These are phyloP conservation scores for Coemansia sp. DNA, from an alignment of 192 early-diverging fungal genomes.

Conservation along the genomic window DNA sequence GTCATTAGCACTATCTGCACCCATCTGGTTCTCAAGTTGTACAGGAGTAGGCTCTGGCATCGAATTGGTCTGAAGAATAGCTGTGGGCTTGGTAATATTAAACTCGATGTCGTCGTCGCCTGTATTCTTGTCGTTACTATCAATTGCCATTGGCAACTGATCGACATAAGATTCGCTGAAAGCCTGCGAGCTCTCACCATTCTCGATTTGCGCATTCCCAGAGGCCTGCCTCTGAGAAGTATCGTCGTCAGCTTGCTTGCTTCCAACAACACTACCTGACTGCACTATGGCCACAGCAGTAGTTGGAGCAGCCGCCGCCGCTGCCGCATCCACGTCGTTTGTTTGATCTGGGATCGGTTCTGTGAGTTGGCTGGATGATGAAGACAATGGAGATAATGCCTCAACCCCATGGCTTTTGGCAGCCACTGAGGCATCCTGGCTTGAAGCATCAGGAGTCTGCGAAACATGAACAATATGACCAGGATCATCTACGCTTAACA, in stretches of 20 bases:
- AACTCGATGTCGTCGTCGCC: background rate
- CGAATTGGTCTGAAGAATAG: background rate
- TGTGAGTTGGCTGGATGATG: conserved; percentile 3
- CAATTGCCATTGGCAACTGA: background rate
- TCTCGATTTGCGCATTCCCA: background rate
- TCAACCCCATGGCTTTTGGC: background rate
- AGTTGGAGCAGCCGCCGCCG: too few relatives aligned
- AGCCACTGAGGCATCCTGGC: background rate
- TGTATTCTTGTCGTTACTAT: background rate
- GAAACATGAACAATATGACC: conserved; percentile 6
- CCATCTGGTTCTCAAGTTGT: background rate
- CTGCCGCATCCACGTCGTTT: background rate
- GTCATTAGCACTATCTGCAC: background rate
- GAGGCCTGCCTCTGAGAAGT: background rate
- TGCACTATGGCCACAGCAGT: background rate
- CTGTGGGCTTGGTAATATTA: background rate
- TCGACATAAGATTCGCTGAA: background rate
- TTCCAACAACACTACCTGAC: background rate
- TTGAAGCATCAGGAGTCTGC: conserved; percentile 15
- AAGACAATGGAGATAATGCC: background rate
- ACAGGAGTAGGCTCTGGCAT: background rate
- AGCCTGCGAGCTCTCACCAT: background rate
- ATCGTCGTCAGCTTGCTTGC: background rate
- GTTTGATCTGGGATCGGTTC: background rate
- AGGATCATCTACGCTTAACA: background rate